Base-by-base conservation (phyloP, 1,284 basidiomycete genomes). In the Xerocomus amazonicus region DNA sequence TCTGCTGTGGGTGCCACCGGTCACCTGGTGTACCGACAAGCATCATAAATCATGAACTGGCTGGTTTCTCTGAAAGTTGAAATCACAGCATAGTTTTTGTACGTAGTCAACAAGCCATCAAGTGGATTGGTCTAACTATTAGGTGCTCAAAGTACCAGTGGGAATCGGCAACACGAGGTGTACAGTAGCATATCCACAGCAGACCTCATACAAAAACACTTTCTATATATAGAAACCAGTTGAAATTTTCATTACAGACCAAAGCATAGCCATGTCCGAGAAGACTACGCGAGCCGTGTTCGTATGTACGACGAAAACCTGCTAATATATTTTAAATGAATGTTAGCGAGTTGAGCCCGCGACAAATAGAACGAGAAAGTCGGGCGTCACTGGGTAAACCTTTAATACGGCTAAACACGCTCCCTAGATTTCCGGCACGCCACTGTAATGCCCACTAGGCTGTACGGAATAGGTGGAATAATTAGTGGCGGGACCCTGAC, bases 21-120 rank as follows among this genome's bases (percentile, higher is more conserved):
- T 84, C 82, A 84, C 81, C 81, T 80, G 73, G 79, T 77, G 79
- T 71, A 73, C 74, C 74, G 54, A 83, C 77, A 84, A n/a, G n/a
- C n/a, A n/a, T n/a, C n/a, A n/a, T n/a, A n/a, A n/a, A n/a, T n/a
- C n/a, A n/a, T n/a, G n/a, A n/a, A n/a, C n/a, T n/a, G n/a, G n/a
- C n/a, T n/a, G n/a, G n/a, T n/a, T n/a, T n/a, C n/a, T n/a, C n/a
- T n/a, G n/a, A n/a, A n/a, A n/a, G n/a, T n/a, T n/a, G n/a, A n/a
- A n/a, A n/a, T n/a, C n/a, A n/a, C n/a, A n/a, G n/a, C n/a, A n/a
- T n/a, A n/a, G n/a, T n/a, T n/a, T n/a, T n/a, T n/a, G n/a, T n/a
- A n/a, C n/a, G n/a, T n/a, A n/a, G n/a, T n/a, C n/a, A n/a, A n/a
- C n/a, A n/a, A n/a, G n/a, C n/a, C 19, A 2, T 23, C 3, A 23